A percentile compares a stretch with the other conserved stretches of the same genome.
phyloP scores from a whole-genome alignment of 2,329 filamentous ascomycete genomes.

The Ophiostoma montium region DNA sequence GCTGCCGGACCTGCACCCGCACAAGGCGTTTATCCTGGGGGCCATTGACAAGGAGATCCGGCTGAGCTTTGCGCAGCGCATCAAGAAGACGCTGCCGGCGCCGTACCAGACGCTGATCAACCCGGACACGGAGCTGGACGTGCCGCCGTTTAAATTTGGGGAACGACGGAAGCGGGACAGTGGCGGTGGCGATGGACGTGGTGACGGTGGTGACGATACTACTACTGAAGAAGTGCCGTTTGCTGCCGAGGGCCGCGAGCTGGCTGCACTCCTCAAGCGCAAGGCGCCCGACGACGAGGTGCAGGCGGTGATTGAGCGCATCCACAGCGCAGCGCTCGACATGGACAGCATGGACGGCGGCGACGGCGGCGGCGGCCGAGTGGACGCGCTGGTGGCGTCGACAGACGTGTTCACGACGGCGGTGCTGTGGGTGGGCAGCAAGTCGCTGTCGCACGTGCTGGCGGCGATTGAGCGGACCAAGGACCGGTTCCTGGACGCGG shows the following conservation, averaged over 20 bases:
- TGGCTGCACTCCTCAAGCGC: slow-evolving; percentile 64
- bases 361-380: no score
- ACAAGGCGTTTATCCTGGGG: slow-evolving; percentile 85
- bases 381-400: slow-evolving; percentile 72
- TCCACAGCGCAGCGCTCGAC: slow-evolving; percentile 64
- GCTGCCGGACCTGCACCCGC: slow-evolving; percentile 63
- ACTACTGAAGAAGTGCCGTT: slow-evolving; percentile 35
- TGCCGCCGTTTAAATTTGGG: slow-evolving; percentile 80
- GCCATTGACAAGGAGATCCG: slow-evolving; percentile 94
- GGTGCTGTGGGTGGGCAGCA: slow-evolving; percentile 85
- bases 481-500: slow-evolving; percentile 69
- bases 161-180: not conserved
- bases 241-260: slow-evolving; percentile 66
- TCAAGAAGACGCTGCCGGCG: slow-evolving; percentile 81
- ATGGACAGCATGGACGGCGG: no score
- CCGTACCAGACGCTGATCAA: slow-evolving; percentile 74
- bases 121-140: slow-evolving; percentile 82
- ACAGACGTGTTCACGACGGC: slow-evolving; percentile 90
- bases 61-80: slow-evolving; percentile 87
- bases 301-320: slow-evolving; percentile 63
- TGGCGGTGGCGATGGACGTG: not conserved
- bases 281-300: slow-evolving; percentile 81
- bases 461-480: slow-evolving; percentile 94
- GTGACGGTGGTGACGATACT: not conserved
- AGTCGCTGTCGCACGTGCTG: slow-evolving; percentile 89